A percentile compares a stretch with the other conserved stretches of the same genome.
phyloP scores from a whole-genome alignment of 306 rosid genomes.

The Vigna reflexopilosa region DNA sequence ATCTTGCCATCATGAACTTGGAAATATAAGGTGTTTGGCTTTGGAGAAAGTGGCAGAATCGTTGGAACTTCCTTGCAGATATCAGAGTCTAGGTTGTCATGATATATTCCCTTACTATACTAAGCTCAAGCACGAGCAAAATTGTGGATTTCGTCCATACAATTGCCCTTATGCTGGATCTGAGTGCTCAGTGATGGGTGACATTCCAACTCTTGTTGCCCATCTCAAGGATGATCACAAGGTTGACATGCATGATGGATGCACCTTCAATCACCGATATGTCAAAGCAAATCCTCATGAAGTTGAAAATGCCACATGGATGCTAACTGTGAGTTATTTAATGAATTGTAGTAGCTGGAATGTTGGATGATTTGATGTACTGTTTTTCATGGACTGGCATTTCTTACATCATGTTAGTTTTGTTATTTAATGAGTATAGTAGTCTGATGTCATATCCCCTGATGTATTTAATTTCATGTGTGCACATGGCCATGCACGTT shows the following conservation, averaged over 20 bases:
- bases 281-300: conserved; percentile 90
- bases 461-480: conserved; percentile 20
- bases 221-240: conserved; percentile 92
- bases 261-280: conserved; percentile 91
- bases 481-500: conserved; percentile 28
- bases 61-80: conserved; percentile 86
- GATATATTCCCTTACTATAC: conserved; percentile 81
- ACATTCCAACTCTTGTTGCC: conserved; percentile 73
- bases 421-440: conserved; percentile 6
- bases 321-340: conserved; percentile 77
- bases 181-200: conserved; percentile 84
- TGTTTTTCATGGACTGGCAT: neutral
- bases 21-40: conserved; percentile 92
- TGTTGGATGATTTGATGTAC: conserved; percentile 15
- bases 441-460: conserved; percentile 11
- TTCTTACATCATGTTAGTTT: conserved; percentile 28
- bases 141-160: conserved; percentile 84
- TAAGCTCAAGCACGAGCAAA: conserved; percentile 85
- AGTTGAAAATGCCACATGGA: conserved; percentile 98
- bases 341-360: conserved; percentile 1
- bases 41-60: conserved; percentile 94
- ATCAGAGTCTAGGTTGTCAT: conserved; percentile 82
- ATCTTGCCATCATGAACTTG: conserved; percentile 82
- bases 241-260: conserved; percentile 94
- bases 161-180: conserved; percentile 94